Base-by-base conservation (phyloP, 106 monocot genomes). In the Acorus gramineus region DNA sequence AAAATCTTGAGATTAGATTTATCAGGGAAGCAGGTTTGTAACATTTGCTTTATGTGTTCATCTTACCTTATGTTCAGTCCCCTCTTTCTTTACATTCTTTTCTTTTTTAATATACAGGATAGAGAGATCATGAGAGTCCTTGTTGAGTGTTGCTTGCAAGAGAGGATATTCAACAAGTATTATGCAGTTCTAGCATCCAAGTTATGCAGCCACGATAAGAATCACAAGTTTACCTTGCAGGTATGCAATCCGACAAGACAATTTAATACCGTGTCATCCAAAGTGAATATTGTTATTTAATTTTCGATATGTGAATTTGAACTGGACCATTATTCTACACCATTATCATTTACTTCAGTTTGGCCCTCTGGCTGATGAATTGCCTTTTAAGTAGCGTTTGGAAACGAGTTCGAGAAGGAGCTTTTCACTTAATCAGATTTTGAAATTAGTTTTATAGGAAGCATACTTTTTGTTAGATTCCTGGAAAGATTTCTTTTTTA, bases 191-290 rank as follows among this genome's bases (percentile, higher is more conserved):
- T 98, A 69, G 98, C 88, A 60, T 85, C 98, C 64, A 98, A 98
- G 72, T 78, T 98, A 49, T 98, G 98, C 55, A 81, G 72, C 73
- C 81, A 98, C 81, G 79, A 85, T 47, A 98, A 89, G 69, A 98
- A 91, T 69, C 82, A 92, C 67, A 98, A 98, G 85, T 92, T 98
- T 61, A 83, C 91, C 51, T 73, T 98, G 59, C 93, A 93, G 93
- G 93, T 92, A 3, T 28, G 53, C 46, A 8, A 55, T 67, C 46
- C 46, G n/a, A 11, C 13, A 2, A 3, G n/a, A 11, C 6, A 6
- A 65, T 51, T 65, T 12, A 3, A 13, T 49, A 7, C n/a, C 50
- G 7, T 62, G 8, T 13, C 6, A 2, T 46, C 62, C 28, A 28
- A 28, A 28, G 28, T 28, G 28, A 28, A 28, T 28, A 0, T 28